Evolutionary conservation across 805 yeast genomes (phyloP).

Genomic region (Metschnikowia aberdeeniae): DNA sequence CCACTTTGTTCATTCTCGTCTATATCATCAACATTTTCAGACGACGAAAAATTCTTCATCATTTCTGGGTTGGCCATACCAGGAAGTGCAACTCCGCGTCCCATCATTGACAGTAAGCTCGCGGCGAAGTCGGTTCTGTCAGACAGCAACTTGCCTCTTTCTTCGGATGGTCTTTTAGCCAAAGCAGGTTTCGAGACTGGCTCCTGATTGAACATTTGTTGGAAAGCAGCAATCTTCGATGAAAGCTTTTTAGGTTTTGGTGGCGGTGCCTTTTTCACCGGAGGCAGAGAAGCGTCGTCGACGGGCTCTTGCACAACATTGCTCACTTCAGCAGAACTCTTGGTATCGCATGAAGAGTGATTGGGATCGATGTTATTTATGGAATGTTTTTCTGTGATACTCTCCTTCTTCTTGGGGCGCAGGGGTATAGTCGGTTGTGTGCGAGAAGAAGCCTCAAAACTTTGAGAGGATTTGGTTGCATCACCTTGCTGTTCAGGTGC

Average conservation of each 20-base stretch:
- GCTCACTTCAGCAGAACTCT: neutral
- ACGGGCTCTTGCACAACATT: neutral
- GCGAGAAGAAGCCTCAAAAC: neutral
- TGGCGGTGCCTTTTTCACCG: slow-evolving; percentile 41
- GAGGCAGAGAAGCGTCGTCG: no score
- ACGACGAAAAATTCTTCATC: slow-evolving; percentile 12
- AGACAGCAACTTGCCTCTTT: slow-evolving; percentile 25
- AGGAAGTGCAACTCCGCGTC: slow-evolving; percentile 47
- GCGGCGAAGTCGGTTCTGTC: slow-evolving; percentile 49
- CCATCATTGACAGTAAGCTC: slow-evolving; percentile 56
- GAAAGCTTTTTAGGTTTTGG: slow-evolving; percentile 76
- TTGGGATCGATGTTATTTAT: neutral
- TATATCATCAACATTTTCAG: slow-evolving; percentile 10
- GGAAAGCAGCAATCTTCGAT: slow-evolving; percentile 76
- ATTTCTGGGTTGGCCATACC: slow-evolving; percentile 47
- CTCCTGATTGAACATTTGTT: slow-evolving; percentile 56
- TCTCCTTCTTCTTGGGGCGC: slow-evolving; percentile 6
- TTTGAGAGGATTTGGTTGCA: no score
- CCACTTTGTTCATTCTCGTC: slow-evolving; percentile 6
- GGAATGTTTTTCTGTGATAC: neutral
- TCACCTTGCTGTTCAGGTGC: no score
- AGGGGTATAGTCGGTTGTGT: slow-evolving; percentile 8
- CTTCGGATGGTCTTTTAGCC: slow-evolving; percentile 6
- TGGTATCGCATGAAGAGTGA: neutral
- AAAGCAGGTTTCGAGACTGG: slow-evolving; percentile 11